Evolutionary conservation across 2,329 filamentous ascomycete genomes (phyloP).

Genomic region (Triangularia setosa): DNA sequence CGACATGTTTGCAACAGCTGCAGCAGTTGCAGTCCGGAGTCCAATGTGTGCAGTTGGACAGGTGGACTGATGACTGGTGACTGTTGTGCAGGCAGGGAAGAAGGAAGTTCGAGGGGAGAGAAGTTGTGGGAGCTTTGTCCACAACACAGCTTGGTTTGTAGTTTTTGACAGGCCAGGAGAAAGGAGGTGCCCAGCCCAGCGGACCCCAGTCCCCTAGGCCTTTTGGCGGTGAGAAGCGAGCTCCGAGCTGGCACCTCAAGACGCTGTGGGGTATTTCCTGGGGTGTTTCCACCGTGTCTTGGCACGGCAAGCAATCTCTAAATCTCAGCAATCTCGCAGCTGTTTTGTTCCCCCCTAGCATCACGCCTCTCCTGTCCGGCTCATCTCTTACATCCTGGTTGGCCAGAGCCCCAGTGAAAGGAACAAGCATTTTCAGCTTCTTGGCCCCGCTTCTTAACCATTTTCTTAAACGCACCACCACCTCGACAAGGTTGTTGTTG

Average conservation of each 20-base stretch:
- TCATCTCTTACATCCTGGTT: not conserved
- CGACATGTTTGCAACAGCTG: conserved; percentile 39
- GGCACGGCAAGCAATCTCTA: not conserved
- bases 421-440: not conserved
- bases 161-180: conserved; percentile 14
- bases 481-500: not conserved
- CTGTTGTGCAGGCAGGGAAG: conserved; percentile 3
- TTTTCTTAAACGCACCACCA: not conserved
- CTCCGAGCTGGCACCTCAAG: conserved; percentile 2
- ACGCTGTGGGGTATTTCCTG: conserved; percentile 6
- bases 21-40: conserved; percentile 16
- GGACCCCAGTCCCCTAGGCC: not conserved
- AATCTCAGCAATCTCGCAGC: not conserved
- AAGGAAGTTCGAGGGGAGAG: not conserved
- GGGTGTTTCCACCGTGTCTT: not conserved
- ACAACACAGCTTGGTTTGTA: conserved; percentile 2
- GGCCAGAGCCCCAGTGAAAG: not conserved
- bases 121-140: conserved; percentile 15
- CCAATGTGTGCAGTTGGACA: conserved; percentile 14
- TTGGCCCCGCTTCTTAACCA: not conserved
- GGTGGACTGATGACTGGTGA: conserved; percentile 9
- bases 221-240: conserved; percentile 7
- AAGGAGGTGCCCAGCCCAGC: conserved; percentile 10
- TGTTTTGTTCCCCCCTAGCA: not conserved
- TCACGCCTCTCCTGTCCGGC: not conserved